Evolutionary conservation across 768 basidiomycete species (phyloP).

Genomic region (Hypholoma fasciculare): DNA sequence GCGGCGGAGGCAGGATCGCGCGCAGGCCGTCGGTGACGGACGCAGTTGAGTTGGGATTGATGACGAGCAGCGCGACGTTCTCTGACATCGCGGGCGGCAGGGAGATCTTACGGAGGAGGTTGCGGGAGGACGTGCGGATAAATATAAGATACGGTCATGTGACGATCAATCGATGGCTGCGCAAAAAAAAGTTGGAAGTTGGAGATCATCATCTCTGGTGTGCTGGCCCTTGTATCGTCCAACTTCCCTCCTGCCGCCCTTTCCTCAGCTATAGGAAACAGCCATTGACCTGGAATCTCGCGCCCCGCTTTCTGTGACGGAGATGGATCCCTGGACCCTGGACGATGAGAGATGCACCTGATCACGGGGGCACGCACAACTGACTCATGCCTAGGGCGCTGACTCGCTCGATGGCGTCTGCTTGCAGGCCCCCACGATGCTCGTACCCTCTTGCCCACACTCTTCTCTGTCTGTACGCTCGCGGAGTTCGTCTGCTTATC

Average conservation of each 20-base stretch:
- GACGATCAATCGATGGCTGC: not conserved
- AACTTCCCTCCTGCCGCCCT: not conserved
- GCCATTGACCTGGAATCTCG: no score
- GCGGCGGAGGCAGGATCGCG: conserved; percentile 25
- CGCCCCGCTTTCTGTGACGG: no score
- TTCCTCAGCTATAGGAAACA: not conserved
- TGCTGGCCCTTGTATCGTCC: not conserved
- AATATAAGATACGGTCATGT: not conserved
- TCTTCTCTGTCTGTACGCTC: not conserved
- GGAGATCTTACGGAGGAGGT: not conserved
- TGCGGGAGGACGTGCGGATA: not conserved
- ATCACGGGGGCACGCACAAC: not conserved
- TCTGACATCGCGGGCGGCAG: conserved; percentile 6
- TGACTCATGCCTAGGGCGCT: not conserved
- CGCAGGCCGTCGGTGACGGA: conserved; percentile 33
- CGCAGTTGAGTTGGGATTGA: conserved; percentile 37
- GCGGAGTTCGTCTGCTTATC: conserved; percentile 1
- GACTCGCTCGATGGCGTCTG: not conserved
- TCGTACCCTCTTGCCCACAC: not conserved
- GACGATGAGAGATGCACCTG: not conserved
- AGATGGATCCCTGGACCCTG: not conserved
- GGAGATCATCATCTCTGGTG: not conserved
- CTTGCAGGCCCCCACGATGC: conserved; percentile 3
- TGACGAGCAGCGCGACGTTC: conserved; percentile 26
- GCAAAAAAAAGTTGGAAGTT: not conserved